These are phyloP conservation scores for Rhodotorula paludigena DNA, from an alignment of 768 basidiomycete species.

Conservation along the genomic window DNA sequence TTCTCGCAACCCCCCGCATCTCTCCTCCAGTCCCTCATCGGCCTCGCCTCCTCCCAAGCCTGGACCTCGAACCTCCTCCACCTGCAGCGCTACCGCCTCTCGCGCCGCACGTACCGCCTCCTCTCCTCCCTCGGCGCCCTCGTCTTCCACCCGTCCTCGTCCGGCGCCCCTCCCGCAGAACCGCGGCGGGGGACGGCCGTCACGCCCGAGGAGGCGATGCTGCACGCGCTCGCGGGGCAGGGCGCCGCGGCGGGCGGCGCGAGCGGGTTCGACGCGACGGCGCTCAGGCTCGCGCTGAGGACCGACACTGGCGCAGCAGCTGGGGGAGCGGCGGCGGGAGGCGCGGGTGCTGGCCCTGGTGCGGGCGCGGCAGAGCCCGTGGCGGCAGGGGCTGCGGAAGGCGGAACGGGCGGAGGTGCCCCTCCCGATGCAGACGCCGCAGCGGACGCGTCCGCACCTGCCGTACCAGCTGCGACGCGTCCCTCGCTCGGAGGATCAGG, in stretches of 20 bases:
- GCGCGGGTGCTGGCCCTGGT: neutral
- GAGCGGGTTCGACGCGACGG: neutral
- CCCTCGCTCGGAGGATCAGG: too few relatives aligned
- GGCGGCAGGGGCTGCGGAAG: too few relatives aligned
- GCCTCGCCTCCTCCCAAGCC: neutral
- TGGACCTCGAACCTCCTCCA: slow-evolving; percentile 7
- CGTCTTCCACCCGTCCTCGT: neutral
- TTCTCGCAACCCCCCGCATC: slow-evolving; percentile 10
- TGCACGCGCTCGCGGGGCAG: neutral
- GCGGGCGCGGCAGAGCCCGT: too few relatives aligned
- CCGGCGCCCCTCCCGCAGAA: neutral
- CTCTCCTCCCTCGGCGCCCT: neutral
- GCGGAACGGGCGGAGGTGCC: too few relatives aligned
- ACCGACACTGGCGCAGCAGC: neutral
- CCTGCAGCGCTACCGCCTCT: neutral
- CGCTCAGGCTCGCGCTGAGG: neutral
- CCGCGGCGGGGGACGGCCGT: slow-evolving; percentile 1
- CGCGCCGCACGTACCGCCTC: slow-evolving; percentile 3
- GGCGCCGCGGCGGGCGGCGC: neutral
- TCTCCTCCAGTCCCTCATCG: neutral
- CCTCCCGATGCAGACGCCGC: neutral
- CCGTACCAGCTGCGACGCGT: neutral
- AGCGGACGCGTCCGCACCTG: neutral
- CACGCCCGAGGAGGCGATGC: slow-evolving; percentile 16
- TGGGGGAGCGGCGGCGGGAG: neutral